Evolutionary conservation across 495 filamentous ascomycete genomes (phyloP), one percentile per base, ranked within the genome.

Genomic region (Halenospora varia): DNA sequence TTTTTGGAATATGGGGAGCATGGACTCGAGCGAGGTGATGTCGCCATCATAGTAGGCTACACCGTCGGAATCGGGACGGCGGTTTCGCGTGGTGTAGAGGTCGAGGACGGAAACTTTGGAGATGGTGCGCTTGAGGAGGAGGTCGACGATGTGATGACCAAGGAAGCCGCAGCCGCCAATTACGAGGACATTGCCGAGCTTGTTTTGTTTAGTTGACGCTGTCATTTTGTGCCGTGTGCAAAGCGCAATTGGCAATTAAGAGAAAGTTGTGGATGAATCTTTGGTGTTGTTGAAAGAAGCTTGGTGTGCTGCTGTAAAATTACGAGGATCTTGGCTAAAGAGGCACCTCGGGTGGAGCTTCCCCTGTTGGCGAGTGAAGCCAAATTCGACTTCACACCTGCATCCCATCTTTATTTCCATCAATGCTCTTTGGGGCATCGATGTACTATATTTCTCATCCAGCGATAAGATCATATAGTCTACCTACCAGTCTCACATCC

Each of bases 21-120:
- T 78, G 52, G 77, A 76, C 50, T 77, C 78, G 51, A 74, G 71
- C 44, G 89, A 86, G 39, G 92, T 96, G 70, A 99, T 91, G 69
- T 97, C 93, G 66, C 85, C 88, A 55, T 92, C 81, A 66, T 88
- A 79, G 73, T 99, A 99, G 18, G 76, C 71, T 29, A 92, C 86
- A 48, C 83, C 82, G 55, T 81, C 77, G 25, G 75, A 75, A n/a
- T 76, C 78, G 3, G 87, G 81, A 19, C 86, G 77, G 40, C 89
- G 85, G 72, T 96, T 96, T 60, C 81, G 73, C 22, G 79, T 78
- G 49, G 88, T 92, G 63, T 77, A 84, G 54, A 97, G 80, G 68
- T 99, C 94, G 63, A 97, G 78, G n/a, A 96, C 90, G 22, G 85
- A 86, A 23, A 97, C 79, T 35, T 77, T 76, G 55, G 82, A 73